phyloP scores from a whole-genome alignment of 2,329 filamentous ascomycete species.

The Cercospora brassicicola region DNA sequence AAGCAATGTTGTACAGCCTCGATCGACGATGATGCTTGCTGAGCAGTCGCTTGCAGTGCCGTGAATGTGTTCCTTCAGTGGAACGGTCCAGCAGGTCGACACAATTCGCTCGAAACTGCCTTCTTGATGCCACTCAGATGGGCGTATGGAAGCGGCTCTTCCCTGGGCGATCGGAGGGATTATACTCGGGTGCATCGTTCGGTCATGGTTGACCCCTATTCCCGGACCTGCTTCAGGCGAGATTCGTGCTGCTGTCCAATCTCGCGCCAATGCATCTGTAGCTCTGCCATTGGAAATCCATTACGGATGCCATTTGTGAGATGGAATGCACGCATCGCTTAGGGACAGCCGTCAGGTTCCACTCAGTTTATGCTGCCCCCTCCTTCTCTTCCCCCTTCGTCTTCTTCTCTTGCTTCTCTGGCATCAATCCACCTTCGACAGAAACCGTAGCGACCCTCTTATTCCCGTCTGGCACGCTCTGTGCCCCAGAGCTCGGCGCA shows the following conservation, averaged over 20 bases:
- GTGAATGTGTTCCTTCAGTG: neutral
- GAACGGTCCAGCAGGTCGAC: neutral
- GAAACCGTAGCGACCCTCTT: constrained; percentile 18
- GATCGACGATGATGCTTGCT: neutral
- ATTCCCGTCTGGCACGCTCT: constrained; percentile 18
- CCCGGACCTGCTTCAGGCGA: neutral
- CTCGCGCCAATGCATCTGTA: neutral
- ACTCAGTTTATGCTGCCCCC: neutral
- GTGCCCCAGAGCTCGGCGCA: constrained; percentile 31
- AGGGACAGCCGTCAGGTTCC: neutral
- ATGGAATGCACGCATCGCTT: neutral
- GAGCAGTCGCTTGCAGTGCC: neutral
- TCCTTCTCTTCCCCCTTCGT: neutral
- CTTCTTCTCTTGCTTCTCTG: neutral
- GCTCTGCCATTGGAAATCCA: neutral
- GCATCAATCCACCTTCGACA: constrained; percentile 10
- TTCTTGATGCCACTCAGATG: no score
- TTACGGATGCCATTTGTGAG: neutral
- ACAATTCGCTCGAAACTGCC: neutral
- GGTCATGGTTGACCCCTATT: neutral
- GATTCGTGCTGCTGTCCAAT: neutral
- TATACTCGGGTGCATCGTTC: neutral
- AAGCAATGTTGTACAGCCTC: neutral
- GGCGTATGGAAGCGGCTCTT: neutral
- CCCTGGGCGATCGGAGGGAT: neutral